Base-by-base conservation (phyloP, 2,329 filamentous ascomycete species). In the Dothistroma septosporum region DNA sequence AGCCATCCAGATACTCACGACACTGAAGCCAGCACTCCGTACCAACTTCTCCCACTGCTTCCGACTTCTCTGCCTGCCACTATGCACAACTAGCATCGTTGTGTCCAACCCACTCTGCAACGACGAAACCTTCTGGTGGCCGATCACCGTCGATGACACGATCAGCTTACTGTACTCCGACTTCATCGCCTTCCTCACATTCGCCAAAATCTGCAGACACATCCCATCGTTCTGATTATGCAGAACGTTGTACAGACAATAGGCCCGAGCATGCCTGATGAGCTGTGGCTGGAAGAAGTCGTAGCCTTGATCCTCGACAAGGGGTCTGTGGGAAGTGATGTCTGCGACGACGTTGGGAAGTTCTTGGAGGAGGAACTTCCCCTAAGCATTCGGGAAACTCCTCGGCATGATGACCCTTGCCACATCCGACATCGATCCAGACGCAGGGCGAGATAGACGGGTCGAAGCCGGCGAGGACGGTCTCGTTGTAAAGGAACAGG, bases 101-200 rank as follows among this genome's bases (percentile, higher is more conserved):
- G 56, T 35, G 28, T 60, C 60, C 12, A 62, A 28, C n/a, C 35
- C 57, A 32, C 32, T 50, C 52, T 58, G 31, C 35, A 55, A 22
- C 28, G 64, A 22, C 12, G 64, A 57, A 9, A 60, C 57, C 32
- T 62, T 47, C 22, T 28, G 52, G 64, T 69, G 72, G 3, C 66
- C 72, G 1, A 59, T 61, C 61, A 65, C 63, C 47, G 67, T 58
- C 57, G 64, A 57, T 37, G 61, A 62, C 59, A 57, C 59, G 57
- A 66, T 56, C 48, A 65, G 60, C 61, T 62, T 61, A 52, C 58
- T 60, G 41, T 60, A 60, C n/a, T 35, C 54, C 22, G 60, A 57
- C 24, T n/a, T 32, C 52, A 62, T 59, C 11, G 57, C 60, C 4
- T 59, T 57, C 35, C 48, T 58, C 9, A 62, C 11, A 35, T 48